Base-by-base conservation (phyloP, 306 rosid species). In the Nissolia schottii region DNA sequence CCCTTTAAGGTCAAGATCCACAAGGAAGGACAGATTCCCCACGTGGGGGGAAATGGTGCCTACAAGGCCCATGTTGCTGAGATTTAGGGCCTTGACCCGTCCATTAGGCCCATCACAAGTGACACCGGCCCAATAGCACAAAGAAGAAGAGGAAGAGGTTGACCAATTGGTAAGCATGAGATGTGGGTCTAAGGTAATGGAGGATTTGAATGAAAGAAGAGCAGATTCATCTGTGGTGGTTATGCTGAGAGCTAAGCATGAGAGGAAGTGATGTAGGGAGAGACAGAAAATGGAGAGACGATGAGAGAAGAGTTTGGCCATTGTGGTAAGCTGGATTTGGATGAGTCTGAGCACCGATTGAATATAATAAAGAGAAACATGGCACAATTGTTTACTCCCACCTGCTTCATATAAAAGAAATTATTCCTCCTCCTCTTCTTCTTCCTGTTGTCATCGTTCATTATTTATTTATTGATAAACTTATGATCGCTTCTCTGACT, bases 41-140 rank as follows among this genome's bases (percentile, higher is more conserved):
- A 68, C 3, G 1, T 34, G 25, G 1, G 62, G 34, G 10, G 74
- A 5, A 6, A 51, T 13, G n/a, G 4, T 68, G 16, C 74, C 74
- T 1, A 3, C 10, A 8, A 68, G 63, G 11, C 24, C 50, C 51
- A 22, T 22, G 23, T 34, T 13, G n/a, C 50, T 1, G 4, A 50
- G 63, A 13, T 50, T 51, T 10, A 68, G 34, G 3, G 50, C 10
- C 14, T 1, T 16, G 0, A 68, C 74, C 6, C 62, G 20, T 51
- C 32, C 48, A 64, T 41, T 19, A n/a, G 12, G 11, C 13, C n/a
- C 5, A 24, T 43, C 16, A 64, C 70, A 64, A 6, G 70, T 40
- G 35, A 64, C 54, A 64, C 70, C 70, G 24, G 41, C 34, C 70
- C 70, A 64, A 7, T 7, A 40, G 35, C 70, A 64, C 2, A 48